phyloP scores from a whole-genome alignment of 441 rosid species.

The Heliophila coronopifolia region DNA sequence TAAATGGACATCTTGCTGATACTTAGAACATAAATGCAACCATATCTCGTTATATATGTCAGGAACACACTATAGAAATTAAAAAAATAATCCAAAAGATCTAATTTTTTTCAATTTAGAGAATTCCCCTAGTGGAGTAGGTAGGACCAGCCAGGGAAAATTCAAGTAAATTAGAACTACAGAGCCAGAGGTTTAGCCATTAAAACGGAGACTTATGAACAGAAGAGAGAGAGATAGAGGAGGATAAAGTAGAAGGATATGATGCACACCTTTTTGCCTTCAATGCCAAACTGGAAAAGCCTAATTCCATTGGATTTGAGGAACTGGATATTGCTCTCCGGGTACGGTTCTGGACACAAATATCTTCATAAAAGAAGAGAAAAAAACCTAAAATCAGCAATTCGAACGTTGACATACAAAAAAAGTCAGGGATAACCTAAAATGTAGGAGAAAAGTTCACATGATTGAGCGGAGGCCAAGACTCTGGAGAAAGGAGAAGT shows the following conservation, averaged over 20 bases:
- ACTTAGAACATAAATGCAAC: conserved; percentile 26
- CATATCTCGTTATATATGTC: conserved; percentile 23
- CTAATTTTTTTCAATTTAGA: background rate
- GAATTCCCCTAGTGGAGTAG: background rate
- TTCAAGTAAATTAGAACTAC: background rate
- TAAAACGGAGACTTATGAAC: background rate
- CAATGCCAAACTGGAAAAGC: conserved; percentile 68
- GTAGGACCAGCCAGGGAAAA: background rate
- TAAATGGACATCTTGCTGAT: conserved; percentile 20
- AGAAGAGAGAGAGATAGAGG: background rate
- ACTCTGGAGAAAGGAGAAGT: conserved; percentile 61
- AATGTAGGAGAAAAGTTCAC: conserved; percentile 27
- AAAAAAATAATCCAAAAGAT: background rate
- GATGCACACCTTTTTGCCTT: conserved; percentile 47
- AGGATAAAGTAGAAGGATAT: background rate
- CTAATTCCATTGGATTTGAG: conserved; percentile 56
- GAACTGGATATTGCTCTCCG: conserved; percentile 51
- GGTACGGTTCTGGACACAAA: conserved; percentile 60
- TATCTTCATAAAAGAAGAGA: conserved; percentile 30
- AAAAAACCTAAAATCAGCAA: conserved; percentile 6
- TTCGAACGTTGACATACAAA: background rate
- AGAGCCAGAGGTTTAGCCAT: background rate
- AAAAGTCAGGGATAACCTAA: background rate
- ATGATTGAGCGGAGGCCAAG: conserved; percentile 69
- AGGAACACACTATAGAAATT: conserved; percentile 18